Conservation (phyloP, 805 yeast genomes). For the Schwanniomyces occidentalis region DNA sequence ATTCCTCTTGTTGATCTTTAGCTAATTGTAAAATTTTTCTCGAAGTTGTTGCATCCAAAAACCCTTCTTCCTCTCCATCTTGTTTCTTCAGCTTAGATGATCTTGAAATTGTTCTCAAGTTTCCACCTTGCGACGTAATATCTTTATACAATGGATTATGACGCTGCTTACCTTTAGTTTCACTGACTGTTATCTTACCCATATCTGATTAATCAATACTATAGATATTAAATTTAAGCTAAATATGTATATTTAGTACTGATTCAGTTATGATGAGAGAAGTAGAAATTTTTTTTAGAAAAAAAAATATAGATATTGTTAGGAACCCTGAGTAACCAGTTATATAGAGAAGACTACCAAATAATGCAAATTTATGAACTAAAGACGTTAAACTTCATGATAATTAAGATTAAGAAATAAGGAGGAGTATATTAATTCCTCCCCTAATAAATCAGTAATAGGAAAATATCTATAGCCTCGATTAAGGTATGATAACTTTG, state of each 20-base stretch:
- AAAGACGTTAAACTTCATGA: constrained; percentile 7
- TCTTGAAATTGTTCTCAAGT: constrained; percentile 49
- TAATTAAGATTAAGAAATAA: constrained; percentile 42
- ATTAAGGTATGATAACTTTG: constrained; percentile 61
- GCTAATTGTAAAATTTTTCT: constrained; percentile 88
- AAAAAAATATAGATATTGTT: constrained; percentile 1
- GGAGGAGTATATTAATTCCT: constrained; percentile 59
- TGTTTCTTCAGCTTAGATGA: constrained; percentile 25
- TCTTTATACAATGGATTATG: constrained; percentile 83
- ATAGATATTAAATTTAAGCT: neutral
- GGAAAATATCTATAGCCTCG: constrained; percentile 84
- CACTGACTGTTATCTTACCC: constrained; percentile 65
- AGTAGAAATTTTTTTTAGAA: constrained; percentile 3
- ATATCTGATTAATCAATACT: constrained; percentile 29
- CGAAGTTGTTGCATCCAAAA: constrained; percentile 78
- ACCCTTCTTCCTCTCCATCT: constrained; percentile 57
- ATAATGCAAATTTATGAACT: too few relatives aligned
- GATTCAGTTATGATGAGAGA: constrained; percentile 7
- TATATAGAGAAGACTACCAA: too few relatives aligned
- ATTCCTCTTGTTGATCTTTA: constrained; percentile 87
- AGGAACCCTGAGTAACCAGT: too few relatives aligned
- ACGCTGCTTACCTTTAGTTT: constrained; percentile 57
- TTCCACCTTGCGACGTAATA: constrained; percentile 72
- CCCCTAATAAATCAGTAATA: constrained; percentile 76
- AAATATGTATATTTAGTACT: neutral